Percentiles rank a stretch among this genome's conserved stretches.
Evolutionary conservation across 2,329 filamentous ascomycete species (phyloP).

Genomic region (Aureobasidium namibiae): DNA sequence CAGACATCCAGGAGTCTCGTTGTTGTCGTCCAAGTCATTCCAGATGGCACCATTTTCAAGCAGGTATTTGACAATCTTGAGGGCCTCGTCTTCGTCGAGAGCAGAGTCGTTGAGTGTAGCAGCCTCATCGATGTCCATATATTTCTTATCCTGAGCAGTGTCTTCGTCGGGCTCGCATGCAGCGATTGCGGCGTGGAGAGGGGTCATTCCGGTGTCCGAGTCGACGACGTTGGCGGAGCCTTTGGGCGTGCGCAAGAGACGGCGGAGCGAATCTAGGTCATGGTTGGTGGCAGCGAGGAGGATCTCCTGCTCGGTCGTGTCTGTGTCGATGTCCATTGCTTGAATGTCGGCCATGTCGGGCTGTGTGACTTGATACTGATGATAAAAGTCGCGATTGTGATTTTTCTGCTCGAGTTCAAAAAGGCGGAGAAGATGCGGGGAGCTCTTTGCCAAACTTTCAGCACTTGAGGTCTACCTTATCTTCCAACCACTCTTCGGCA

Average conservation of each 20-base stretch:
- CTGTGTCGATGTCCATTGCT: constrained; percentile 28
- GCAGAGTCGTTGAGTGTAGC: constrained; percentile 26
- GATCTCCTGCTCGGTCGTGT: constrained; percentile 48
- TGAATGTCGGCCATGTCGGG: constrained; percentile 11
- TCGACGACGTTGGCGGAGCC: constrained; percentile 69
- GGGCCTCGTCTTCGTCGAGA: constrained; percentile 49
- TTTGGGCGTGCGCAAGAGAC: constrained; percentile 50
- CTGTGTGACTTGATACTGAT: not conserved
- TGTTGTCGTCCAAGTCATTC: constrained; percentile 83
- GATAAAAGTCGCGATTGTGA: not conserved
- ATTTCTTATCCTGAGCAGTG: constrained; percentile 21
- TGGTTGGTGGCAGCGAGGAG: constrained; percentile 60
- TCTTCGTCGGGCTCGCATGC: constrained; percentile 38
- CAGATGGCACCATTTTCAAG: constrained; percentile 88
- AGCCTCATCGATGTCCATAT: constrained; percentile 23
- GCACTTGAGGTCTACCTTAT: not conserved
- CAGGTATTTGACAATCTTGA: constrained; percentile 63
- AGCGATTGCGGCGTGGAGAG: constrained; percentile 85
- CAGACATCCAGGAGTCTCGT: constrained; percentile 87
- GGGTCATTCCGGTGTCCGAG: constrained; percentile 73
- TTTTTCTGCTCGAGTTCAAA: not conserved
- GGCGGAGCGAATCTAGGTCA: constrained; percentile 58
- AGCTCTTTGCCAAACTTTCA: not conserved
- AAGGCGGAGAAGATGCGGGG: not conserved
- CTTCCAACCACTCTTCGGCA: not conserved